Percentiles rank a stretch among this genome's conserved stretches.
phyloP scores from a whole-genome alignment of 345 rosid genomes.

The Brassica napus region Da-Ae NC_063435.1:21544001-21544500 shows the following conservation, averaged over 20 bases:
- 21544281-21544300: conserved; percentile 12
- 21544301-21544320: neutral
- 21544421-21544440: conserved; percentile 23
- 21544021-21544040: conserved; percentile 8
- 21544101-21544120: conserved; percentile 27
- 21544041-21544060: conserved; percentile 21
- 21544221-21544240: conserved; percentile 17
- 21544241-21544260: conserved; percentile 4
- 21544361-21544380: conserved; percentile 13
- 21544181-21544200: conserved; percentile 5
- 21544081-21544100: neutral
- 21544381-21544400: conserved; percentile 31
- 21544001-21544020: conserved; percentile 10
- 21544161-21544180: neutral
- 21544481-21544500: neutral
- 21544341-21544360: neutral
- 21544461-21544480: conserved; percentile 8
- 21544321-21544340: neutral
- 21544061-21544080: conserved; percentile 13
- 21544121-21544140: conserved; percentile 8
- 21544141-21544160: neutral
- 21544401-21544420: neutral
- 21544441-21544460: conserved; percentile 23
- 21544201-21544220: conserved; percentile 4
- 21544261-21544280: conserved; percentile 13